Evolutionary conservation across 1,284 basidiomycete genomes (phyloP), one percentile per base, ranked within the genome.

Genomic region (Naganishia cerealis): DNA sequence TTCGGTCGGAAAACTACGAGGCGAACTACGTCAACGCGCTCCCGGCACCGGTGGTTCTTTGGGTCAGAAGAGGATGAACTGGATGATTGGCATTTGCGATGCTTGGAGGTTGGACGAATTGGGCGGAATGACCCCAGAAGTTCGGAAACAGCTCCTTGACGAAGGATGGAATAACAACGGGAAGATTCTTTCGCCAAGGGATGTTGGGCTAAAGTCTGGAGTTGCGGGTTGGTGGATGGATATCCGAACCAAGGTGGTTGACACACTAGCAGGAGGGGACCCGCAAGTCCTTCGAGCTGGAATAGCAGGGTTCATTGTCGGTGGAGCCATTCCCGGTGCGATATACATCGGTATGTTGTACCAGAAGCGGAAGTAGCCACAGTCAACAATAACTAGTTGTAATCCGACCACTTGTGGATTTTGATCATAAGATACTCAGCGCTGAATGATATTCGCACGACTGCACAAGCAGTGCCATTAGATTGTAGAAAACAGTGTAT

Each of bases 11-110:
- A 73, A 74, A 52, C 73, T 86, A 4, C 71, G 85, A 9, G 71
- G 69, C 8, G 81, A 82, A 72, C 70, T 86, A 62, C 74, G 85
- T 6, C 77, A 80, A 67, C 71, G 78, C n/a, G 84, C 81, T 5
- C 82, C 81, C 0, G 82, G 80, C 69, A 80, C 79, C 2, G 92
- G 91, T 0, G 81, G 81, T 0, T 67, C 72, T 57, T 65, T 80
- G 52, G 77, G 77, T n/a, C 74, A 78, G 71, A 72, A 75, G 75
- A 84, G 95, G 76, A 99, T 99, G 95, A 85, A 86, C 72, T 98
- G 94, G 94, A 97, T 98, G 91, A 87, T 91, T 36, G 85, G 87
- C 66, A 83, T 97, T 5, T 97, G 94, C 80, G 91, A 92, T 70
- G 80, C 83, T 43, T 98, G 94, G 73, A 67, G 72, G 5, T 70